Conservation (phyloP, 805 yeast species). For the Lipomyces anomalus region DNA sequence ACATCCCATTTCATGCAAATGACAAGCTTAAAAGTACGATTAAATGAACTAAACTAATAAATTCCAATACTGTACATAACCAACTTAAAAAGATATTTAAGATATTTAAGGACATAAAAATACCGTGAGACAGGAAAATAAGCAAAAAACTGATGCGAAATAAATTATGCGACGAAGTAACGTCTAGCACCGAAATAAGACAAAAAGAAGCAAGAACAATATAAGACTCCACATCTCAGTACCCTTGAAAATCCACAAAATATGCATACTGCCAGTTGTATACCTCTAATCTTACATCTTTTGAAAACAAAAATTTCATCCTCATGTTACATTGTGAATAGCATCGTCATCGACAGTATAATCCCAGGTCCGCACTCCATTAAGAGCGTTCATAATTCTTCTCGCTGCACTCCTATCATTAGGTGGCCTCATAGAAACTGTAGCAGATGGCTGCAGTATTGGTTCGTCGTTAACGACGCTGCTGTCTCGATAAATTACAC, state of each 20-base stretch:
- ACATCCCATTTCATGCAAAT: neutral
- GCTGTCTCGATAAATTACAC: neutral
- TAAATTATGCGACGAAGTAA: too few relatives aligned
- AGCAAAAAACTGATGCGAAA: neutral
- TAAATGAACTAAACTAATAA: neutral
- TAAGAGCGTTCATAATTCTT: neutral
- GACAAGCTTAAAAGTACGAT: neutral
- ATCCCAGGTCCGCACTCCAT: neutral
- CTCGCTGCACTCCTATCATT: neutral
- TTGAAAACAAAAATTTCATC: too few relatives aligned
- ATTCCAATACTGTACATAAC: neutral
- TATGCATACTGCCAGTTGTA: too few relatives aligned
- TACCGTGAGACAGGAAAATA: neutral
- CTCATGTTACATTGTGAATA: too few relatives aligned
- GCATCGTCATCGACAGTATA: neutral
- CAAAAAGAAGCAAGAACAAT: too few relatives aligned
- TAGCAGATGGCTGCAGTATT: neutral
- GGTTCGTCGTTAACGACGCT: neutral
- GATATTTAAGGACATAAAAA: neutral
- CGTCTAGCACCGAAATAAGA: too few relatives aligned
- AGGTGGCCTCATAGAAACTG: neutral
- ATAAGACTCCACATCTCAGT: too few relatives aligned
- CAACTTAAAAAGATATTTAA: neutral
- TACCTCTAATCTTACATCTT: too few relatives aligned
- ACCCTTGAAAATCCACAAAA: too few relatives aligned